Evolutionary conservation across 305 asterid species (phyloP), one percentile per base, ranked within the genome.

Genomic region (Plantago lanceolata): DNA sequence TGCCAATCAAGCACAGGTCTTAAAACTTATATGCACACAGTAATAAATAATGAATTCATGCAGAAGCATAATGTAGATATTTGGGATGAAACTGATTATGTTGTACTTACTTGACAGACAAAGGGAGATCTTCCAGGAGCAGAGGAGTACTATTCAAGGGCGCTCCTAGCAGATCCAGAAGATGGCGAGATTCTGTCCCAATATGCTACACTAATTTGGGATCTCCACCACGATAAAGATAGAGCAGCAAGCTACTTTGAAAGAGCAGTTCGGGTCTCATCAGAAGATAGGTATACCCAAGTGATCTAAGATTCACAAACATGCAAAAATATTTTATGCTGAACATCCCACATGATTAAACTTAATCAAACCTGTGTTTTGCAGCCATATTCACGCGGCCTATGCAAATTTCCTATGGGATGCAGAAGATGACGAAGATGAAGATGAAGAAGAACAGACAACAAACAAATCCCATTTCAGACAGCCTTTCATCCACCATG

Each of bases 331-430:
- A 33, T 33, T 40, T 40, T 40, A 40, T 40, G 45, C 45, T 40
- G 45, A 40, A 40, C 15, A 11, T 33, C 17, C 11, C 61, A 56
- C 45, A 16, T n/a, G n/a, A n/a, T 56, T 29, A 37, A 15, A 14
- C 61, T 71, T 20, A 44, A 19, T 28, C 40, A 40, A 35, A 19
- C 55, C 20, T 63, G 3, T 68, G 61, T 69, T 65, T 29, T 26
- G 24, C 92, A 90, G 97, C 81, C 88, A 90, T 62, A 69, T 84
- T 67, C 95, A 88, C 48, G 97, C 97, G 1, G 95, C 97, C 13
- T 84, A 77, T 48, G 96, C 96, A 53, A 79, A 77, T 61, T 90
- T 90, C 67, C 84, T 90, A 7, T 90, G 97, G 97, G 89, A 84
- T 67, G 63, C 75, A 5, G 93, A 77, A 15, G 87, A 73, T 2